Evolutionary conservation across 2,329 filamentous ascomycete genomes (phyloP).

Genomic region (Plenodomus biglobosus): DNA sequence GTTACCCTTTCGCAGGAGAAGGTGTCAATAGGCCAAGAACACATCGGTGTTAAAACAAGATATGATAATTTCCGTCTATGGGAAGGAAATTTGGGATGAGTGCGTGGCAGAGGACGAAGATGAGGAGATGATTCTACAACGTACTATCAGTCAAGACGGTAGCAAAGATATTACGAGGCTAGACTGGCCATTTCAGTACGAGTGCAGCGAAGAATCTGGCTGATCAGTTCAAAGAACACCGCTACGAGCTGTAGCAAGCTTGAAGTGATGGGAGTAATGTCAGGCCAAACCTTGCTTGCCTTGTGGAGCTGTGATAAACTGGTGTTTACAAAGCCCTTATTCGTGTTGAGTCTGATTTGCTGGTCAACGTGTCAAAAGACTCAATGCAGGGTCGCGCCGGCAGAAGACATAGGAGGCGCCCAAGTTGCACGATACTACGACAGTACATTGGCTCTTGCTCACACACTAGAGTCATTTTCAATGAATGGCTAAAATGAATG

Average conservation of each 20-base stretch:
- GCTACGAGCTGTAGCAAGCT: constrained; percentile 3
- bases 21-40: constrained; percentile 63
- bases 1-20: constrained; percentile 60
- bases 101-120: constrained; percentile 26
- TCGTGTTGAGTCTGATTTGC: too few relatives aligned
- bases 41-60: constrained; percentile 51
- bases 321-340: too few relatives aligned
- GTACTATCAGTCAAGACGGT: constrained; percentile 20
- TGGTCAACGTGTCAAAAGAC: too few relatives aligned
- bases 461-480: neutral
- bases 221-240: constrained; percentile 22
- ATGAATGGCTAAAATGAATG: neutral
- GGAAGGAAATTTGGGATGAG: constrained; percentile 23
- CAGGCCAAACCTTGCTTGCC: too few relatives aligned
- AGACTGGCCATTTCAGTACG: constrained; percentile 24
- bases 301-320: too few relatives aligned
- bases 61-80: constrained; percentile 18
- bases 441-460: neutral
- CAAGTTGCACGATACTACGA: neutral
- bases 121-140: constrained; percentile 31
- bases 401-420: too few relatives aligned
- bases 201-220: constrained; percentile 23
- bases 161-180: constrained; percentile 22
- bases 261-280: neutral
- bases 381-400: too few relatives aligned